Evolutionary conservation across 2,329 filamentous ascomycete species (phyloP).

Genomic region (Pyrenochaeta sp.): DNA sequence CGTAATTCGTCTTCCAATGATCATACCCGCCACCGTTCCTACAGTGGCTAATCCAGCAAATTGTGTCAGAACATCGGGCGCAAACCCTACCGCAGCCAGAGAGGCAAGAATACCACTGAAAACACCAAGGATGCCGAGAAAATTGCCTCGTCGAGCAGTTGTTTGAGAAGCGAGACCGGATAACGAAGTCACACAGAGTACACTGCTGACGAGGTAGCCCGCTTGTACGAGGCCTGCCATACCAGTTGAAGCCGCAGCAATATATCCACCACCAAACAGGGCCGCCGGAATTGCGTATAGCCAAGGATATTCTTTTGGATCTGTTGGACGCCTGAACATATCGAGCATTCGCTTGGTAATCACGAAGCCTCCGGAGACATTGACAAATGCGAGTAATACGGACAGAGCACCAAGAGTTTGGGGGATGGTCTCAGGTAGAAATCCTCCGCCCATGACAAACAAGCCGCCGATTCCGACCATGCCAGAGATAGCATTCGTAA

Average conservation of each 20-base stretch:
- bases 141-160: conserved; percentile 84
- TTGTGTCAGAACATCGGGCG: conserved; percentile 79
- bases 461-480: conserved; percentile 88
- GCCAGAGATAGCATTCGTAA: conserved; percentile 91
- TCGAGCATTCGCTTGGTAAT: conserved; percentile 94
- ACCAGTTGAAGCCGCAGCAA: conserved; percentile 81
- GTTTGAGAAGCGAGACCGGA: conserved; percentile 82
- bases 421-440: conserved; percentile 70
- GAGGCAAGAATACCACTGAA: conserved; percentile 84
- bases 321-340: conserved; percentile 70
- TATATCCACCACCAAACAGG: conserved; percentile 80
- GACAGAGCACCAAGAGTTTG: conserved; percentile 79
- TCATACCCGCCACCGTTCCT: conserved; percentile 72
- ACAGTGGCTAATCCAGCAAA: conserved; percentile 78
- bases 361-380: conserved; percentile 87
- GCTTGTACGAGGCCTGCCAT: conserved; percentile 86
- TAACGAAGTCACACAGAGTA: conserved; percentile 82
- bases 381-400: conserved; percentile 86
- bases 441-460: conserved; percentile 85
- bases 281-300: conserved; percentile 80
- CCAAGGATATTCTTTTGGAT: conserved; percentile 89
- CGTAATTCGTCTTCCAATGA: conserved; percentile 87
- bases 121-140: conserved; percentile 87
- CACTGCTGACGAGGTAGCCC: conserved; percentile 83
- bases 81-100: conserved; percentile 80